Base-by-base conservation (phyloP, 495 filamentous ascomycete genomes). In the Massariosphaeria phaeospora region DNA sequence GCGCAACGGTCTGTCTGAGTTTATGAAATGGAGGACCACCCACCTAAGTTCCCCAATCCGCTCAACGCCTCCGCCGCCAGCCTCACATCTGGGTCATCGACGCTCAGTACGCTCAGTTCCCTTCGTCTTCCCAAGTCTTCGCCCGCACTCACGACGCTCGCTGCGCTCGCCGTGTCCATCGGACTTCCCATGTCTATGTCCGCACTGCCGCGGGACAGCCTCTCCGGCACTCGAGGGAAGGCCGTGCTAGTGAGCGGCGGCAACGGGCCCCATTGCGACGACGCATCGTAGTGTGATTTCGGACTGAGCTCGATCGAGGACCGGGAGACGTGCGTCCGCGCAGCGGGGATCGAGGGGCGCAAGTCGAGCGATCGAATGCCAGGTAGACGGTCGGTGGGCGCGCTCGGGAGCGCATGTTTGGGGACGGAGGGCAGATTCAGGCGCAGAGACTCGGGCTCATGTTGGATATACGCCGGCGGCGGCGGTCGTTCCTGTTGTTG, bases 11-110 rank as follows among this genome's bases (percentile, higher is more conserved):
- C 29, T 33, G 29, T 33, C 29, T 33, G 29, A 13, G 7, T 13
- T 7, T 33, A 13, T 7, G 29, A 7, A 13, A 7, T 13, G 29
- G 29, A 33, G 29, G 29, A 12, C n/a, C 9, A 58, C 52, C 18
- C 67, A 95, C 90, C 88, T 64, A 87, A 83, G 69, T 71, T 72
- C 3, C 87, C 82, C 47, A 96, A 76, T 50, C 88, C 86, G 30
- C 86, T 85, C 18, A 96, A 70, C 11, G 91, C 89, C 71, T 95
- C 89, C 26, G 89, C 90, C 24, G 89, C 91, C 64, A 84, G 74
- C 25, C 83, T 75, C 26, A 86, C 82, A 55, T 94, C 85, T 12
- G 88, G 81, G 66, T 96, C 89, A 62, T 96, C 89, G 59, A 91
- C 80, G 40, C 82, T 88, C 36, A 86, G 50, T 26, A 64, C 67